Conservation (phyloP, 2,329 filamentous ascomycete species). For the Trichocomaceae sp. region DNA sequence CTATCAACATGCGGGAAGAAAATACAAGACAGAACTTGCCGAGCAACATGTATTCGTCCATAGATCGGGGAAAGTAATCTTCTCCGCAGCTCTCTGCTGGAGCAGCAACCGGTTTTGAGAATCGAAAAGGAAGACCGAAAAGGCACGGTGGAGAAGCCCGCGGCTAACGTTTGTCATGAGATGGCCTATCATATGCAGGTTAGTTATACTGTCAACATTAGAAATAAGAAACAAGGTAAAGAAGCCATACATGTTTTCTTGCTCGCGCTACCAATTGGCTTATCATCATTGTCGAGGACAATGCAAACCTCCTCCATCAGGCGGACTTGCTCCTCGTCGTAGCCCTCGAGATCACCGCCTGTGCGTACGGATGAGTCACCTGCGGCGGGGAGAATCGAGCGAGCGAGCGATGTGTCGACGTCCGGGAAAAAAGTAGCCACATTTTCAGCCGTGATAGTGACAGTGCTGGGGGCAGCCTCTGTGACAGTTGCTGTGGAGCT, state of each 20-base stretch:
- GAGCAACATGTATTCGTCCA: constrained; percentile 99
- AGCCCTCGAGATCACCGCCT: constrained; percentile 69
- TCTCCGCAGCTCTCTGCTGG: constrained; percentile 90
- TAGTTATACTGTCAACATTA: background rate
- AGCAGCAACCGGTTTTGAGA: constrained; percentile 85
- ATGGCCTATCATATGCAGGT: constrained; percentile 59
- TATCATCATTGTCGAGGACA: constrained; percentile 84
- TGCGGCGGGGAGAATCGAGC: constrained; percentile 40
- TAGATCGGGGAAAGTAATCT: constrained; percentile 98
- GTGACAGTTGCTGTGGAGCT: constrained; percentile 46
- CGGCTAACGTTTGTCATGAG: constrained; percentile 98
- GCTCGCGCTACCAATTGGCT: constrained; percentile 89
- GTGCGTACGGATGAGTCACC: constrained; percentile 40
- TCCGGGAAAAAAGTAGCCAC: constrained; percentile 87
- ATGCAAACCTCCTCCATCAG: constrained; percentile 99
- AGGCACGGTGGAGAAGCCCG: constrained; percentile 91
- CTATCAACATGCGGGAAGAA: background rate
- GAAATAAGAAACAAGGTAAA: background rate
- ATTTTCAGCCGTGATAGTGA: constrained; percentile 74
- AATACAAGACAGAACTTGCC: background rate
- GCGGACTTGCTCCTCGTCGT: constrained; percentile 95
- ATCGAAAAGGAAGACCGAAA: constrained; percentile 97
- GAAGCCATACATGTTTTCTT: constrained; percentile 79
- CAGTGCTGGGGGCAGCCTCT: constrained; percentile 47
- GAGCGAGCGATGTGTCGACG: constrained; percentile 56